Evolutionary conservation across 2,329 filamentous ascomycete species (phyloP).

Genomic region (Bipolaris bicolor): DNA sequence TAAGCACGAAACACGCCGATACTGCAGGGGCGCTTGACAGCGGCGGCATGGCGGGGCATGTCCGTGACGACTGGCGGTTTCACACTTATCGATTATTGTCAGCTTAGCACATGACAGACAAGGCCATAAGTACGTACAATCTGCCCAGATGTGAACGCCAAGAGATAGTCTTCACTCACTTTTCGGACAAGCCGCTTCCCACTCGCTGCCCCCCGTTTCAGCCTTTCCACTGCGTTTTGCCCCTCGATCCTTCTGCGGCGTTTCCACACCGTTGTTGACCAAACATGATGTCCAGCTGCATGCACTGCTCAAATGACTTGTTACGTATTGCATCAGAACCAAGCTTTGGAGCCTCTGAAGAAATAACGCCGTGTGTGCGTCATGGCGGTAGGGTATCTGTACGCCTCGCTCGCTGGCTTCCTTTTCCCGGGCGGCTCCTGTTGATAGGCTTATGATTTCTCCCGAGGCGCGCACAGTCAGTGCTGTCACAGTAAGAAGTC

Average conservation of each 20-base stretch:
- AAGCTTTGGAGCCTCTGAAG: background rate
- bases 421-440: conserved; percentile 57
- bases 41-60: background rate
- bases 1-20: background rate
- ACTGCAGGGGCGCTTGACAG: background rate
- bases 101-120: background rate
- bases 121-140: background rate
- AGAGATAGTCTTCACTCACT: conserved; percentile 22
- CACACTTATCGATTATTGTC: background rate
- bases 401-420: conserved; percentile 62
- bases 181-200: conserved; percentile 54
- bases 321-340: conserved; percentile 51
- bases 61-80: background rate
- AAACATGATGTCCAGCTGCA: conserved; percentile 63
- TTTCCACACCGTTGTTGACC: conserved; percentile 46
- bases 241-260: conserved; percentile 53
- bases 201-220: conserved; percentile 54
- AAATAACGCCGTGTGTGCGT: conserved; percentile 40
- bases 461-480: conserved; percentile 60
- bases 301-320: conserved; percentile 60
- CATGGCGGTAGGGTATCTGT: conserved; percentile 61
- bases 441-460: conserved; percentile 58
- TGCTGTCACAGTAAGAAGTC: conserved; percentile 51
- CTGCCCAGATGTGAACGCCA: background rate
- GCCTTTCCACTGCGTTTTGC: conserved; percentile 52